These are phyloP conservation scores for Suillus subaureus DNA, from an alignment of 768 basidiomycete genomes.

Conservation along the genomic window DNA sequence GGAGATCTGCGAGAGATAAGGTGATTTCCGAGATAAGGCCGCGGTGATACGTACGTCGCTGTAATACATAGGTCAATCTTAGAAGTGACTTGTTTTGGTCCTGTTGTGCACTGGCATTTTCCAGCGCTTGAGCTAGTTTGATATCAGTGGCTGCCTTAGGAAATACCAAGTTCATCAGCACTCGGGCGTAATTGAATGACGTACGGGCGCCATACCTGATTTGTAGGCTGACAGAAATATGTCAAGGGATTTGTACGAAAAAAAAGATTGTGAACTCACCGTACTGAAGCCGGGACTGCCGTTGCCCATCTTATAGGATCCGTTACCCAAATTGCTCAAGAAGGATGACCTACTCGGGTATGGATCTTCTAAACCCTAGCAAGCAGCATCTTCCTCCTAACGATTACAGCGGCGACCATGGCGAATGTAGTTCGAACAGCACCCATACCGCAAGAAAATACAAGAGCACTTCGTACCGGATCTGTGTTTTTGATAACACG, in stretches of 20 bases:
- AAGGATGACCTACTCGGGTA: constrained; percentile 51
- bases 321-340: constrained; percentile 13
- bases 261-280: constrained; percentile 36
- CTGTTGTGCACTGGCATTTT: constrained; percentile 79
- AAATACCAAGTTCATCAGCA: constrained; percentile 24
- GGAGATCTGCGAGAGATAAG: constrained; percentile 51
- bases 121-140: constrained; percentile 63
- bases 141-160: constrained; percentile 50
- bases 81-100: constrained; percentile 76
- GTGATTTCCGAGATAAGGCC: not conserved
- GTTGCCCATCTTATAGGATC: constrained; percentile 18
- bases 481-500: constrained; percentile 78
- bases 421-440: constrained; percentile 96
- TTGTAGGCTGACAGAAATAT: constrained; percentile 22
- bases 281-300: constrained; percentile 47
- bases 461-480: constrained; percentile 77
- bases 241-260: constrained; percentile 3
- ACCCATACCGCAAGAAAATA: constrained; percentile 97
- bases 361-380: constrained; percentile 74
- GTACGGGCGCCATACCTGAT: constrained; percentile 27
- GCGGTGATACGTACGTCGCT: constrained; percentile 55
- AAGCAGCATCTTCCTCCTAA: constrained; percentile 76
- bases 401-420: constrained; percentile 91
- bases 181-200: not conserved
- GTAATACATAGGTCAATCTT: constrained; percentile 79